Base-by-base conservation (phyloP, 2,329 filamentous ascomycete species). In the Xylaria polymorpha region DNA sequence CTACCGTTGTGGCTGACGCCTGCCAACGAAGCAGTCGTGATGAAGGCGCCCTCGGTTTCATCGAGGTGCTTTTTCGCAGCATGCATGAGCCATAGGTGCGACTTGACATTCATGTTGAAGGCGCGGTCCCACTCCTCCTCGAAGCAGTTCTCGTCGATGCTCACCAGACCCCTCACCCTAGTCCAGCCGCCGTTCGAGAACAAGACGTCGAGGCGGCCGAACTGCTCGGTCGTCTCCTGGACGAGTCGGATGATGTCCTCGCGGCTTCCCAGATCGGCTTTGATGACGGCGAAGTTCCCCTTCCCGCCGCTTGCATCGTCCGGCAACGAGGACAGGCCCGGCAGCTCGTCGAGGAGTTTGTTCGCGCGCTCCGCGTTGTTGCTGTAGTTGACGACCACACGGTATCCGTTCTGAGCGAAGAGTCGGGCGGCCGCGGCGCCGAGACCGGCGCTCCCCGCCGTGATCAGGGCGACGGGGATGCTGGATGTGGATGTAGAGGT, bases 351-450 rank as follows among this genome's bases (percentile, higher is more conserved):
- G 3, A 89, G 83, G 3, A 94, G 82, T 8, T 83, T 80, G 51
- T 87, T 81, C 6, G 92, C 93, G 1, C 88, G 84, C 20, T 85
- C 84, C 43, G 83, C 79, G 77, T 87, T 89, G 70, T 85, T 87
- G 79, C 86, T 84, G 80, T 94, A 95, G 81, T 94, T 95, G 77
- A 96, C 86, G 9, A 89, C 88, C 10, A 95, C 83, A 66, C 92
- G 90, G 77, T 87, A 88, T 56, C 91, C 91, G 74, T 90, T 84
- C 25, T 85, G 81, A 9, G 92, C 92, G 74, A 94, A 93, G 39
- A 89, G 87, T 64, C 87, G 85, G 46, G 86, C 87, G 3, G 92
- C 85, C 3, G 90, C 83, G 51, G 91, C 92, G 43, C 93, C 93
- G 39, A 95, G 86, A 2, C 92, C 93, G 72, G 92, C 84, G 51